Conservation (phyloP, 352 stramenopile genomes). For the Blastocystis sp. region DNA sequence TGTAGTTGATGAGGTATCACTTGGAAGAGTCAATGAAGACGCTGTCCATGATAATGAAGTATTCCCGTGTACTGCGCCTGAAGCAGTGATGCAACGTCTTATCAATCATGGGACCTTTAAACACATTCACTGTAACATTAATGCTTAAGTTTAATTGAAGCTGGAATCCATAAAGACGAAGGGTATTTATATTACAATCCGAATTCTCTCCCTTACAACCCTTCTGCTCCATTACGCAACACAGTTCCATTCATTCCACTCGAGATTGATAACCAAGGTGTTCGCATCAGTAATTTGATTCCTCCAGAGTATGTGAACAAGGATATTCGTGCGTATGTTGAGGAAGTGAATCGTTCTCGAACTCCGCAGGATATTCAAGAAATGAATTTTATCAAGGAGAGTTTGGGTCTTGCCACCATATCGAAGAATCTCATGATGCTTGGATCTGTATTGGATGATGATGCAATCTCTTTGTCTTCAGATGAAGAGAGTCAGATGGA, state of each 20-base stretch:
- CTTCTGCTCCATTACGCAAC: slow-evolving; percentile 32
- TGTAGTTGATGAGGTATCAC: not conserved
- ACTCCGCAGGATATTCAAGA: not conserved
- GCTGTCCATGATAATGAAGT: slow-evolving; percentile 24
- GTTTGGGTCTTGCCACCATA: not conserved
- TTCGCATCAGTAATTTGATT: slow-evolving; percentile 27
- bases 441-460: slow-evolving; percentile 36
- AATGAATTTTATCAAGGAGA: slow-evolving; percentile 8
- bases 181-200: slow-evolving; percentile 53
- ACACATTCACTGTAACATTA: slow-evolving; percentile 3
- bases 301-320: slow-evolving; percentile 39
- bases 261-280: not conserved
- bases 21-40: not conserved
- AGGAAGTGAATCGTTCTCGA: not conserved
- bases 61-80: not conserved
- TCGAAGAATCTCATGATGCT: slow-evolving; percentile 49
- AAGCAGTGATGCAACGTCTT: slow-evolving; percentile 16
- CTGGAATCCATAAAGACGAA: not conserved
- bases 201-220: slow-evolving; percentile 26
- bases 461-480: not conserved
- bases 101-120: slow-evolving; percentile 53
- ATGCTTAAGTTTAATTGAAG: not conserved
- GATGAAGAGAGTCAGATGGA: not conserved
- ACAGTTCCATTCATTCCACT: slow-evolving; percentile 21
- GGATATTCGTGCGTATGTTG: not conserved